Conservation (phyloP, 805 yeast genomes). For the Candida schatavii region DNA sequence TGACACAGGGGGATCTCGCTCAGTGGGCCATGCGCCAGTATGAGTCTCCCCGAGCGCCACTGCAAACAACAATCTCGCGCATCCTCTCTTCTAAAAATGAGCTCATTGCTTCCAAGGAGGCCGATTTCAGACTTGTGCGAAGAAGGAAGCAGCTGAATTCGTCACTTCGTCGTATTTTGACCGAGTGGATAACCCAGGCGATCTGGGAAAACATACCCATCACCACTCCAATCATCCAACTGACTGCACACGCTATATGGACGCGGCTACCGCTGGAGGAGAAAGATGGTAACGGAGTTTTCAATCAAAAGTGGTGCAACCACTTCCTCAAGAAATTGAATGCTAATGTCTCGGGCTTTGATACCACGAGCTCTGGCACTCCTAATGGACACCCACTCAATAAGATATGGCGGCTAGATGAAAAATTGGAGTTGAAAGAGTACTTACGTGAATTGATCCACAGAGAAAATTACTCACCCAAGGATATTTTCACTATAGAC, state of each 20-base stretch:
- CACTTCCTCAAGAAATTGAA: slow-evolving; percentile 47
- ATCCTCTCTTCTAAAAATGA: slow-evolving; percentile 56
- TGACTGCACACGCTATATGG: slow-evolving; percentile 65
- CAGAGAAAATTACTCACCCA: slow-evolving; percentile 39
- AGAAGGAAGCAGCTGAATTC: slow-evolving; percentile 56
- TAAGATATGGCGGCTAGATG: slow-evolving; percentile 62
- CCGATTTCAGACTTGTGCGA: slow-evolving; percentile 49
- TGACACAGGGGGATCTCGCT: slow-evolving; percentile 67
- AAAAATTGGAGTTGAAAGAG: slow-evolving; percentile 46
- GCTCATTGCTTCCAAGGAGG: slow-evolving; percentile 47
- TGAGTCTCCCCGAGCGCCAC: slow-evolving; percentile 52
- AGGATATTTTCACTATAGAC: slow-evolving; percentile 57
- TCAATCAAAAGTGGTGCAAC: slow-evolving; percentile 61
- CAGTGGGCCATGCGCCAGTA: slow-evolving; percentile 59
- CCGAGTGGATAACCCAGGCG: slow-evolving; percentile 70
- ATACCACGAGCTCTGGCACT: slow-evolving; percentile 36
- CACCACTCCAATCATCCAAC: slow-evolving; percentile 60
- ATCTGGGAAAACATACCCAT: slow-evolving; percentile 66
- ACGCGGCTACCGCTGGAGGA: slow-evolving; percentile 50
- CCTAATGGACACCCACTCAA: slow-evolving; percentile 29
- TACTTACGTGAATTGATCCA: slow-evolving; percentile 34
- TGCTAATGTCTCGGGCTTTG: slow-evolving; percentile 47
- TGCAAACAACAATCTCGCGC: slow-evolving; percentile 66
- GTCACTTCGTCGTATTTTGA: slow-evolving; percentile 52
- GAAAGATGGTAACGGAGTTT: slow-evolving; percentile 65